Base-by-base conservation (phyloP, 805 yeast species). In the Pichia occidentalis region DNA sequence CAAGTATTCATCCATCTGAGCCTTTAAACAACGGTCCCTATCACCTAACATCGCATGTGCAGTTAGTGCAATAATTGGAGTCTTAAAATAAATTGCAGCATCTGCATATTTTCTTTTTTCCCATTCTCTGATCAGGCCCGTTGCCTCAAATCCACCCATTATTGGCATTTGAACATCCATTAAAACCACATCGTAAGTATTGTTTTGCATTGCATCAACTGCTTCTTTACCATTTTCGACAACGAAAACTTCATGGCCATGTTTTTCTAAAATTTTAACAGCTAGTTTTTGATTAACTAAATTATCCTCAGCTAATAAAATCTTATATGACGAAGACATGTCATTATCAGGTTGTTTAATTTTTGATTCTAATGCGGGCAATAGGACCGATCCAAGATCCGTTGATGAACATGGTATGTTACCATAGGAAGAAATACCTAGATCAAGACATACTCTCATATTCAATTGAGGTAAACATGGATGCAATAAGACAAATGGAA, bases 101-200 rank as follows among this genome's bases (percentile, higher is more conserved):
- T 77, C 80, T 17, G 76, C 74, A 30, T 88, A 86, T 45, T 80
- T 78, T 59, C 80, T 81, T 64, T 73, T 76, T 60, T 85, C 95
- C 94, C 94, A 85, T 53, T 82, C 86, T 49, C 95, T 68, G 37
- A 85, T 85, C 59, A 77, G 76, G 32, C 80, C 85, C 1, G 95
- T 85, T 3, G 95, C 95, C 54, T 85, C 95, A 57, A 85, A 85
- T 0, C 95, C 95, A 21, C 95, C 95, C 92, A 85, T 86, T 12
- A 84, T 85, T 7, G 95, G 95, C 95, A 85, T 85, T 59, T 85
- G 95, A 31, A 85, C 95, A 63, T 85, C 95, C 95, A 85, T 85
- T 48, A 85, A 70, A 14, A 85, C 82, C 32, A 83, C 88, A 55
- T 85, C 95, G 56, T 79, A 85, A 33, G 71, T 68, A 44, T 71